Evolutionary conservation across 2,329 filamentous ascomycete genomes (phyloP), one percentile per base, ranked within the genome.

Genomic region (Alternaria brassicae): DNA sequence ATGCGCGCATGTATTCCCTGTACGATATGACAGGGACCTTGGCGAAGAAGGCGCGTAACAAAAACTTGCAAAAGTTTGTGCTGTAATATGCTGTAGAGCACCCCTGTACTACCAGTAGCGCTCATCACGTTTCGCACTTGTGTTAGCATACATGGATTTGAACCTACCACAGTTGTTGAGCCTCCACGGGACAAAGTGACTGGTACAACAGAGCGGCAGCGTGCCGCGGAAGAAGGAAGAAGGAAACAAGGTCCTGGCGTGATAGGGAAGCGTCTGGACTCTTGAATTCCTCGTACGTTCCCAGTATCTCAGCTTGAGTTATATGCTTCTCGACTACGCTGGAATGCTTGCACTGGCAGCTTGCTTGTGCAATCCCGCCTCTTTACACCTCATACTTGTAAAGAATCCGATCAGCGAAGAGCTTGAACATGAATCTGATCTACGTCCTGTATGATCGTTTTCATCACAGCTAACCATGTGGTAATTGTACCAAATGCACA

Each of bases 191-290:
- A 41, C 9, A 37, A 21, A 52, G 36, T 37, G 49, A 42, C 49
- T 32, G 12, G 51, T 55, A 34, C 17, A 44, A 13, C 44, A 32
- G 37, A 37, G 51, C 44, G 42, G 51, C 51, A 41, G 28, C 41
- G 27, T 30, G 41, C 55, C 51, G 30, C 51, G 15, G 17, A 44
- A 17, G 28, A 21, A 37, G 15, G 17, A 44, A 17, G 28, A 21
- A 37, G 9, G 4, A 45, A 28, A 53, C 49, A 40, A 21, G 19
- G 13, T 44, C 49, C 21, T 9, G 15, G 19, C 25, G 17, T 42
- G 25, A 10, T 17, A 32, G 10, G 10, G 13, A 6, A 17, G n/a
- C 34, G 21, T 30, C 19, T 58, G 32, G 23, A 21, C 21, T 28
- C 8, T 19, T 4, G 44, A 34, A 21, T 13, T 1, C 25, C 13